Evolutionary conservation across 139 green algal genomes (phyloP).

Genomic region (Axilococcus clingmanii): DNA sequence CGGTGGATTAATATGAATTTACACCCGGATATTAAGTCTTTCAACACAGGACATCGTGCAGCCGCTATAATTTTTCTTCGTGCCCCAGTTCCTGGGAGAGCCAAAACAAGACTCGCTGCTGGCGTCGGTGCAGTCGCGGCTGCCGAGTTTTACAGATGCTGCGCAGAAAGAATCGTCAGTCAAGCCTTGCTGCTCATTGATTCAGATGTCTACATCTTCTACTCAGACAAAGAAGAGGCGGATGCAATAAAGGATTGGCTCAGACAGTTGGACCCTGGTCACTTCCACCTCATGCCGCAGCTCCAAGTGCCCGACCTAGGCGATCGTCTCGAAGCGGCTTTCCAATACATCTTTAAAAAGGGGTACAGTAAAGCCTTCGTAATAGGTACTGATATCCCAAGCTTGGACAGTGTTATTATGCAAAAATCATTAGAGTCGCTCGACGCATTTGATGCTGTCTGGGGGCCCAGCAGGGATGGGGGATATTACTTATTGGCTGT

Average conservation of each 20-base stretch:
- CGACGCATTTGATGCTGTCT: too few species aligned
- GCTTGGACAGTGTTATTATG: slow-evolving; percentile 29
- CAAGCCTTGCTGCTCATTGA: neutral
- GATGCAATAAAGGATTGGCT: slow-evolving; percentile 15
- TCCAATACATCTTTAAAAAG: slow-evolving; percentile 13
- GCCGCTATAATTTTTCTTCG: slow-evolving; percentile 47
- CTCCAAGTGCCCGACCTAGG: slow-evolving; percentile 37
- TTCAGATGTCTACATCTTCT: slow-evolving; percentile 23
- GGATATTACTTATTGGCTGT: too few species aligned
- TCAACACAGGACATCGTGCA: too few species aligned
- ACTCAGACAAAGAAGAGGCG: slow-evolving; percentile 23
- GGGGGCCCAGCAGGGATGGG: too few species aligned
- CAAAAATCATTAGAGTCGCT: slow-evolving; percentile 1
- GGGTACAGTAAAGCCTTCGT: slow-evolving; percentile 32
- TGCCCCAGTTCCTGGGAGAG: slow-evolving; percentile 38
- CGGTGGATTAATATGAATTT: too few species aligned
- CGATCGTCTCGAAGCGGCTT: slow-evolving; percentile 34
- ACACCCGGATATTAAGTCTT: too few species aligned
- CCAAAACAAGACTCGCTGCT: slow-evolving; percentile 58
- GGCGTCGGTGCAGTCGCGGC: slow-evolving; percentile 32
- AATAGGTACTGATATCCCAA: slow-evolving; percentile 57
- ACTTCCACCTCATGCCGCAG: slow-evolving; percentile 20
- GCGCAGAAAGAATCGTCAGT: slow-evolving; percentile 32
- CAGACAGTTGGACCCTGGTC: neutral
- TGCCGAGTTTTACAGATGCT: slow-evolving; percentile 42